phyloP scores from a whole-genome alignment of 2,329 filamentous ascomycete species.

The Drechslerella stenobrocha region DNA sequence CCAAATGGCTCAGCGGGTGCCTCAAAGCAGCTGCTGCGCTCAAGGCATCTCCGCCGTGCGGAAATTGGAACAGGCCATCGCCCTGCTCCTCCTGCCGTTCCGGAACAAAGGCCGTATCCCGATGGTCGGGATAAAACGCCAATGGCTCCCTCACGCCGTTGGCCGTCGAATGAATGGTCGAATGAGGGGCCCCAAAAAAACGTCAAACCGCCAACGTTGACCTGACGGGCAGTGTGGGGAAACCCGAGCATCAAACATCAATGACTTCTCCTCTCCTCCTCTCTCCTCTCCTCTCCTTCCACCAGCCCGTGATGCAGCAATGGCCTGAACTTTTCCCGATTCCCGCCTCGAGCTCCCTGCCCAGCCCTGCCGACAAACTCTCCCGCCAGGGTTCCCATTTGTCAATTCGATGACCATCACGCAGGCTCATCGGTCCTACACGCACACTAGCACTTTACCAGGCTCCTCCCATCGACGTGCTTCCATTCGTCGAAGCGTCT shows the following conservation, averaged over 20 bases:
- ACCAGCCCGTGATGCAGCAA: background rate
- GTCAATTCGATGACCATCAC: constrained; percentile 10
- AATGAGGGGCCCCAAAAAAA: background rate
- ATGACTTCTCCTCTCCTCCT: no score
- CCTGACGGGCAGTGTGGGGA: no score
- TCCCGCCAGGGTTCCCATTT: constrained; percentile 1
- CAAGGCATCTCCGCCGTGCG: constrained; percentile 26
- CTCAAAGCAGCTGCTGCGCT: background rate
- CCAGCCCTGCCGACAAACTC: background rate
- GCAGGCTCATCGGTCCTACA: constrained; percentile 9
- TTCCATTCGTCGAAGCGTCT: constrained; percentile 1
- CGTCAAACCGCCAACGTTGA: no score
- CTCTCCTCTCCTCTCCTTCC: background rate
- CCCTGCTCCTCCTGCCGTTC: constrained; percentile 35
- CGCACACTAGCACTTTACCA: background rate
- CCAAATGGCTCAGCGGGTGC: constrained; percentile 43
- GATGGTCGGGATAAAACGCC: constrained; percentile 46
- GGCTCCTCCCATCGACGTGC: constrained; percentile 10
- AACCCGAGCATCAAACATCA: no score
- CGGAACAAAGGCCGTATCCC: constrained; percentile 44
- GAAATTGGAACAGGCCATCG: constrained; percentile 34
- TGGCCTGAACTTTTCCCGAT: constrained; percentile 5
- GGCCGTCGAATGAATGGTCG: background rate
- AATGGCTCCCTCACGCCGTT: constrained; percentile 3
- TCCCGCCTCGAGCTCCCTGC: background rate